Evolutionary conservation across 1,139 yeast genomes (phyloP), one percentile per base, ranked within the genome.

Genomic region (Pichia sp.): DNA sequence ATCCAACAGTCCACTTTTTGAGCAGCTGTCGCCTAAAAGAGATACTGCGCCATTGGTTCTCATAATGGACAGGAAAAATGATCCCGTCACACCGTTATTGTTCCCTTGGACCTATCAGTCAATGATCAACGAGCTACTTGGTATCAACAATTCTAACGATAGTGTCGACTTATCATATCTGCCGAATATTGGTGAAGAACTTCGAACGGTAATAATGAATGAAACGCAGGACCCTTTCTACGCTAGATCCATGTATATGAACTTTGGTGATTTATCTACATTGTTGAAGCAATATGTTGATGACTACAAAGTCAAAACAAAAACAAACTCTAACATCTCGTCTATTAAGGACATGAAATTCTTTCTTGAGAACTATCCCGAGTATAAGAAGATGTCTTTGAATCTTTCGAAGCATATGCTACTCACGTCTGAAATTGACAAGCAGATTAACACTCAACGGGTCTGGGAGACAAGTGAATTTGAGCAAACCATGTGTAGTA

Each of bases 31-130:
- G 10, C 54, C 60, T 1, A 29, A 52, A 31, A 80, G 74, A 57
- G 96, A 89, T 65, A 73, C 84, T 0, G 83, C 93, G 0, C 96
- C 98, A 1, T 67, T 88, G 17, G 71, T 95, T 49, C 69, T 95
- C n/a, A 73, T 93, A 1, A 68, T 93, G 50, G 99, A 93, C 70
- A 76, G 99, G 52, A 81, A 84, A 58, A 85, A 83, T 65, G 99
- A 93, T 69, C 97, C 98, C 1, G 76, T 92, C 34, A 93, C 99
- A 0, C 98, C 99, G 1, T 74, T 93, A 48, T 72, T 93, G 49
- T 81, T 86, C 43, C 99, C 98, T 1, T 93, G 99, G 99, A 92
- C 99, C 0, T 93, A 91, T 70, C 98, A 93, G 67, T 89, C 97
- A 1, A 93, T 95, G 99, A 89, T 93, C 17, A 96, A 92, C 68